Conservation (phyloP, 768 basidiomycete species). For the Suillus ampliporus region DNA sequence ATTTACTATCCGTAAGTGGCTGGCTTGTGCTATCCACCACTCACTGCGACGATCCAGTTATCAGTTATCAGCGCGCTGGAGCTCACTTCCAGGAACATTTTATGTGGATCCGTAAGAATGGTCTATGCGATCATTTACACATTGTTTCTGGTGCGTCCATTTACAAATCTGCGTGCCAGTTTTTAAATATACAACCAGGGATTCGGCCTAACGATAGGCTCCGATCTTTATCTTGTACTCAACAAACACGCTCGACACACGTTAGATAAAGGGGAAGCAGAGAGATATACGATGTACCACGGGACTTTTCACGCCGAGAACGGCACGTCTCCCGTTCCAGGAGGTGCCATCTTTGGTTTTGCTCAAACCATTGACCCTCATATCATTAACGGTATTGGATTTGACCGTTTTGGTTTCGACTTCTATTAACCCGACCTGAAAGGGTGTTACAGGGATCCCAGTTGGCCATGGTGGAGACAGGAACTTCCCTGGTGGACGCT, state of each 20-base stretch:
- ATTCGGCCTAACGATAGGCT: slow-evolving; percentile 84
- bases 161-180: slow-evolving; percentile 5
- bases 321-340: slow-evolving; percentile 45
- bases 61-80: slow-evolving; percentile 80
- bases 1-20: slow-evolving; percentile 75
- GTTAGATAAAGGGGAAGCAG: slow-evolving; percentile 36
- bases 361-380: slow-evolving; percentile 39
- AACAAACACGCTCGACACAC: slow-evolving; percentile 58
- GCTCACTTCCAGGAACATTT: slow-evolving; percentile 78
- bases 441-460: slow-evolving; percentile 79
- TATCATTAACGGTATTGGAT: slow-evolving; percentile 2
- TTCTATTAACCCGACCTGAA: slow-evolving; percentile 9
- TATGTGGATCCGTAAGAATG: slow-evolving; percentile 82
- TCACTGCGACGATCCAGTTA: neutral
- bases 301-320: slow-evolving; percentile 59
- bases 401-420: neutral
- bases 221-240: slow-evolving; percentile 77
- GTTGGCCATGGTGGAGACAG: slow-evolving; percentile 80
- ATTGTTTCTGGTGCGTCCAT: slow-evolving; percentile 62
- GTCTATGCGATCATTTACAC: slow-evolving; percentile 90
- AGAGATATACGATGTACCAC: slow-evolving; percentile 53
- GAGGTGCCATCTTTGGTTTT: slow-evolving; percentile 54
- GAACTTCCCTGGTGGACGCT: slow-evolving; percentile 84
- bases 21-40: slow-evolving; percentile 10
- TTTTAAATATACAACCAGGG: slow-evolving; percentile 51